Percentiles rank a stretch among this genome's conserved stretches.
phyloP scores from a whole-genome alignment of 305 asterid species.

The Plantago lanceolata region DNA sequence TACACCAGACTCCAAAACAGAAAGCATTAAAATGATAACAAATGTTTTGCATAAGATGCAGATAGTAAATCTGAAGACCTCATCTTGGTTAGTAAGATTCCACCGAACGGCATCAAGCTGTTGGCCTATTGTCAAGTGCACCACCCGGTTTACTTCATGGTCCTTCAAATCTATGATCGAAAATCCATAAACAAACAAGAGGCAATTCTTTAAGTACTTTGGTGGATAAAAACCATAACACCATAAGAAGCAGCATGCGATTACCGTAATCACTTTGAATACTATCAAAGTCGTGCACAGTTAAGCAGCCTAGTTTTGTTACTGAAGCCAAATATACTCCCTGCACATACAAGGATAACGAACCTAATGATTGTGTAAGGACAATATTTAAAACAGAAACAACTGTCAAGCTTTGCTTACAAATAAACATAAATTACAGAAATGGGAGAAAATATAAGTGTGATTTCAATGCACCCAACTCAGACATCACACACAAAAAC shows the following conservation, averaged over 20 bases:
- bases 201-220: slow-evolving; percentile 10
- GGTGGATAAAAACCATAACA: slow-evolving; percentile 14
- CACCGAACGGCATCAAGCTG: slow-evolving; percentile 82
- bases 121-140: slow-evolving; percentile 58
- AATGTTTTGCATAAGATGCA: slow-evolving; percentile 15
- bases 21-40: not conserved
- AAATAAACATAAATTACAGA: not conserved
- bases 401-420: slow-evolving; percentile 7
- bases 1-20: not conserved
- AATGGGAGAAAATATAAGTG: no score
- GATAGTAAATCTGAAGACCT: slow-evolving; percentile 43
- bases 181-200: slow-evolving; percentile 24
- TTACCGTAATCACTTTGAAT: slow-evolving; percentile 52
- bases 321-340: slow-evolving; percentile 90
- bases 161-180: slow-evolving; percentile 43
- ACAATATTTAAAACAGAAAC: slow-evolving; percentile 4
- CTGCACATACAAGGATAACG: slow-evolving; percentile 36
- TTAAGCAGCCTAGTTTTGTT: slow-evolving; percentile 82
- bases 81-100: slow-evolving; percentile 84
- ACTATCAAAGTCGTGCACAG: slow-evolving; percentile 81
- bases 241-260: slow-evolving; percentile 4
- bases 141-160: slow-evolving; percentile 70
- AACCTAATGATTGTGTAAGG: slow-evolving; percentile 13
- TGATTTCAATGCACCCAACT: not conserved
- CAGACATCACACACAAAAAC: not conserved